Percentiles rank a stretch among this genome's conserved stretches.
Conservation (phyloP, 805 yeast species). For the Isabelozyma rhagii region DNA sequence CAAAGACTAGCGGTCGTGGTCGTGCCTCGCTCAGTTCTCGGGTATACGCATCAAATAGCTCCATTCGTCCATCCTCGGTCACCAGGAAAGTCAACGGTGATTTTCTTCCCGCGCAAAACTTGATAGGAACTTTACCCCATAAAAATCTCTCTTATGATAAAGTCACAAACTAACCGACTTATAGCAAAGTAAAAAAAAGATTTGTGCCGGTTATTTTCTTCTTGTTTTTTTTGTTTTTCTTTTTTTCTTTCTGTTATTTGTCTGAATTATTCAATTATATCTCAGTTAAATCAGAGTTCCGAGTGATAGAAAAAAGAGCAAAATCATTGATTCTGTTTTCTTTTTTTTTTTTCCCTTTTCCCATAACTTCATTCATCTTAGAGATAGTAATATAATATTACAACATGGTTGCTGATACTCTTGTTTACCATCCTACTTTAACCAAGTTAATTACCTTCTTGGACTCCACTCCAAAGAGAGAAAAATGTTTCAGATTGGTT, state of each 20-base stretch:
- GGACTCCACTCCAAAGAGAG: constrained; percentile 72
- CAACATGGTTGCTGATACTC: constrained; percentile 61
- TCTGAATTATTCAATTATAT: not conserved
- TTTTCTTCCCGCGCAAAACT: not conserved
- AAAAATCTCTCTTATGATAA: not conserved
- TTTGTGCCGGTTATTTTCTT: not conserved
- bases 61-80: not conserved
- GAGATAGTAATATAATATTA: not conserved
- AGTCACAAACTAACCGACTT: too few relatives aligned
- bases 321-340: not conserved
- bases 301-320: not conserved
- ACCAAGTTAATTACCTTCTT: constrained; percentile 59
- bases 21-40: not conserved
- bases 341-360: too few relatives aligned
- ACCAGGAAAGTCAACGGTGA: not conserved
- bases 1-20: too few relatives aligned
- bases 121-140: not conserved
- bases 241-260: too few relatives aligned
- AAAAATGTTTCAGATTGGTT: constrained; percentile 71
- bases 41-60: not conserved
- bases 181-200: not conserved
- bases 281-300: not conserved
- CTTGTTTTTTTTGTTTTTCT: too few relatives aligned
- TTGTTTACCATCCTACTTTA: constrained; percentile 73
- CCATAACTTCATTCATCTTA: not conserved